Evolutionary conservation across 2,329 filamentous ascomycete genomes (phyloP).

Genomic region (Paraphoma chrysanthemicola): DNA sequence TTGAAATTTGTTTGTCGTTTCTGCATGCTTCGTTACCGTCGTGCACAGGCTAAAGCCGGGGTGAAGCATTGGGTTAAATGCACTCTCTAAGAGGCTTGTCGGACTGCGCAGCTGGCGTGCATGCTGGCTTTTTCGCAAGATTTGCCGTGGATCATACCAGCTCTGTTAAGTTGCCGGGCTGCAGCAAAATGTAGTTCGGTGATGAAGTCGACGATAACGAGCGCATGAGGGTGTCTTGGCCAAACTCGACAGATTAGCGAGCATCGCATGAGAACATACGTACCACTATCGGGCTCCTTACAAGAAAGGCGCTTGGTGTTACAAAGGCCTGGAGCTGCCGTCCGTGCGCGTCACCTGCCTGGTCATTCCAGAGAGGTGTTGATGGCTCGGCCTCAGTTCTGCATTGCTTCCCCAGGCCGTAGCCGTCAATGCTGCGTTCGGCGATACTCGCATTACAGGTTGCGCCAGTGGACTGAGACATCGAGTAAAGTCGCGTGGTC

Average conservation of each 20-base stretch:
- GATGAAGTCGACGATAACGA: conserved; percentile 2
- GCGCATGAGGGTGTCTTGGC: conserved; percentile 10
- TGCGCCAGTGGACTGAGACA: not conserved
- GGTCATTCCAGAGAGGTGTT: conserved; percentile 7
- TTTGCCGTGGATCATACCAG: conserved; percentile 12
- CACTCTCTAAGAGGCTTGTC: not conserved
- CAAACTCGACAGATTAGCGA: conserved; percentile 8
- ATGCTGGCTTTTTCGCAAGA: not conserved
- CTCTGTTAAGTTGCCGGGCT: conserved; percentile 1
- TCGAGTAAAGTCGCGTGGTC: not conserved
- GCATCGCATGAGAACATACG: conserved; percentile 5
- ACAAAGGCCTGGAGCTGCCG: conserved; percentile 17
- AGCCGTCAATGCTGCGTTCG: conserved; percentile 6
- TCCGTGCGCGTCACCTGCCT: conserved; percentile 8
- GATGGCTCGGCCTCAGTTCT: conserved; percentile 15
- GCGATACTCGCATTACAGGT: not conserved
- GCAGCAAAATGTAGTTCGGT: not conserved
- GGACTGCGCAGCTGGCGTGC: not conserved
- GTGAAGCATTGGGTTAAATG: not conserved
- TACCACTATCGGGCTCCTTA: conserved; percentile 3
- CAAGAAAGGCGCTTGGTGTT: conserved; percentile 5
- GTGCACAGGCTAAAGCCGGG: not conserved
- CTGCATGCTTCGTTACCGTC: not conserved
- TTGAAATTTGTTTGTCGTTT: not conserved
- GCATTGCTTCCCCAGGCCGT: conserved; percentile 13